Base-by-base conservation (phyloP, 345 rosid species). In the Balakata baccata region DNA sequence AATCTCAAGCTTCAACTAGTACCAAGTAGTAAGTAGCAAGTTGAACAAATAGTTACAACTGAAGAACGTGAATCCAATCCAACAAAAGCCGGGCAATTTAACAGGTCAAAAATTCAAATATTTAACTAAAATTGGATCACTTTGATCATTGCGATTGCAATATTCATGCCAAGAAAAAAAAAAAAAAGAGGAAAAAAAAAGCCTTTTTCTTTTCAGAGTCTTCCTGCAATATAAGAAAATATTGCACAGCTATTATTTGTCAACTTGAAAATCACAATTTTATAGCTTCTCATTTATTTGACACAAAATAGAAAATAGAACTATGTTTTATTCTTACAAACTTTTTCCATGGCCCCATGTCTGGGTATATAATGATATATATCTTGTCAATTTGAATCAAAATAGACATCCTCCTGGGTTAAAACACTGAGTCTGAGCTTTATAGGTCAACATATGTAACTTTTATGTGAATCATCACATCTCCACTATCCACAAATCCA, bases 381-480 rank as follows among this genome's bases (percentile, higher is more conserved):
- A 5, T 58, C 62, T 58, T 10, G 37, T 58, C 11, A 58, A 29
- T 58, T 22, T 13, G 16, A 20, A 34, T 43, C 67, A 16, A 25
- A 41, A 49, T 49, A 14, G 58, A 38, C 11, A 51, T 68, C 52
- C 52, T 45, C 4, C n/a, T n/a, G n/a, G 38, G 29, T 12, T 53
- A 68, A 34, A 18, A 52, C 49, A 17, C 65, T 18, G 6, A 70
- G 6, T 57, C 39, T 10, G 46, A 17, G 23, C 12, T 5, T 17
- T 16, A 18, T 39, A 14, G n/a, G 6, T 20, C 6, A 49, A 72
- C 13, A 63, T 13, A 61, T n/a, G 20, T n/a, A 38, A 50, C 47
- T 34, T 17, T 68, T 57, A 73, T 66, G 46, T 17, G 66, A 67
- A 25, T 20, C 52, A 52, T 49, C 41, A 62, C 39, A 66, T 58